These are phyloP conservation scores for Phlegmacium glaucopus DNA, from an alignment of 768 basidiomycete genomes.

Conservation along the genomic window DNA sequence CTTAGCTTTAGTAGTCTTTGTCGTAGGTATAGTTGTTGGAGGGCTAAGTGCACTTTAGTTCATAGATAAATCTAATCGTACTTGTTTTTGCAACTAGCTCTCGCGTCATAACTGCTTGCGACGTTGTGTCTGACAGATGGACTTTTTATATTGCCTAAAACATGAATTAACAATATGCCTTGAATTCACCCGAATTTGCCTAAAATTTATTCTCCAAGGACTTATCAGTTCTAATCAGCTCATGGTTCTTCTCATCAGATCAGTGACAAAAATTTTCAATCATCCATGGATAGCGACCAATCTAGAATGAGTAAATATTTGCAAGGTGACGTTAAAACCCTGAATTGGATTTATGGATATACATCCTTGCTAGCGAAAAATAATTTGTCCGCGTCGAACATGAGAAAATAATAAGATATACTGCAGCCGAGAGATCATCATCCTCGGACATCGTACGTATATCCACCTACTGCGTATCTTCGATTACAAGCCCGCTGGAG, in stretches of 20 bases:
- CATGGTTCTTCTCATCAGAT: not conserved
- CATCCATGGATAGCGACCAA: too few relatives aligned
- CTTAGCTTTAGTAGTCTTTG: too few relatives aligned
- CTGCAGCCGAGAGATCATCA: not conserved
- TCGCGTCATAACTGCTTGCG: too few relatives aligned
- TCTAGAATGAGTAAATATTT: too few relatives aligned
- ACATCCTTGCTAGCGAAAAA: not conserved
- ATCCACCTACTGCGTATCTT: not conserved
- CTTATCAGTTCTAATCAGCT: not conserved
- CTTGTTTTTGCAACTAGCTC: too few relatives aligned
- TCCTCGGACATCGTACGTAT: not conserved
- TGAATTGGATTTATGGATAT: not conserved
- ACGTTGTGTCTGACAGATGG: too few relatives aligned
- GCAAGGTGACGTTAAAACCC: not conserved
- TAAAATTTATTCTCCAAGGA: not conserved
- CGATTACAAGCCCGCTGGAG: not conserved
- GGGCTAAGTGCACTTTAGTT: too few relatives aligned
- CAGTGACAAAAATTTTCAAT: not conserved
- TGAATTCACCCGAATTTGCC: too few relatives aligned
- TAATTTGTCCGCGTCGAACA: slow-evolving; percentile 2
- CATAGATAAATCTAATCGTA: too few relatives aligned
- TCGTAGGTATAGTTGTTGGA: too few relatives aligned
- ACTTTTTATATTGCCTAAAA: too few relatives aligned
- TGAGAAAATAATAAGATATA: slow-evolving; percentile 2
- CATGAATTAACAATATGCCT: too few relatives aligned